Base-by-base conservation (phyloP, 164 flowering plant species). In the Aristolochia fimbriata region DNA sequence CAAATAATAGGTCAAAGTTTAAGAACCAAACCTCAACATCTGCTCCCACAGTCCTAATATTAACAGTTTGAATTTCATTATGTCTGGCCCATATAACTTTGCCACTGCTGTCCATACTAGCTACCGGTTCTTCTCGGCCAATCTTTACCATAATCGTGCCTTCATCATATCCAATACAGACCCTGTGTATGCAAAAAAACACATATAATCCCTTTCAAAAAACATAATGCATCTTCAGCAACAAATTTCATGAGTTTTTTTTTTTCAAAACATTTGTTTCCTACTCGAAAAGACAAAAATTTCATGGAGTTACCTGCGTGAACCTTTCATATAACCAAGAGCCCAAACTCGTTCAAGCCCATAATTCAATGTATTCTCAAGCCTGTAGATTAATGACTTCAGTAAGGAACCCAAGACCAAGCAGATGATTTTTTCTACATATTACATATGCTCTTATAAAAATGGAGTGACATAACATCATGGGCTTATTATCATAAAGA, bases 71-170 rank as follows among this genome's bases (percentile, higher is more conserved):
- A 65, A 93, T 81, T 68, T 93, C 99, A 69, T 93, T 93, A 68
- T 93, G 97, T 77, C 83, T 93, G 47, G 99, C 95, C 97, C 97
- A 93, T 46, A 93, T 88, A 57, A 93, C 87, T 67, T 93, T 93
- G 37, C 99, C 99, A 73, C 89, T 84, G 66, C 78, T 85, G 65
- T 93, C 99, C 99, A 93, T 93, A 60, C 99, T 93, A 49, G 96
- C 99, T 22, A 90, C 92, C 33, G 99, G 99, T 57, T 66, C 92
- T 74, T 93, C 99, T 43, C 91, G 78, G 57, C 96, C 97, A 74
- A 91, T 77, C 76, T 91, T 87, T 20, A 87, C 82, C 96, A 91
- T 92, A 58, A 92, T 89, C 37, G 89, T 81, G 62, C 98, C 98
- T 80, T 92, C 98, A 77, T 92, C 98, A 68, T 89, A 92, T 57